Evolutionary conservation across 1,284 basidiomycete genomes (phyloP), one percentile per base, ranked within the genome.

Genomic region (Cutaneotrichosporon cyanovorans): DNA sequence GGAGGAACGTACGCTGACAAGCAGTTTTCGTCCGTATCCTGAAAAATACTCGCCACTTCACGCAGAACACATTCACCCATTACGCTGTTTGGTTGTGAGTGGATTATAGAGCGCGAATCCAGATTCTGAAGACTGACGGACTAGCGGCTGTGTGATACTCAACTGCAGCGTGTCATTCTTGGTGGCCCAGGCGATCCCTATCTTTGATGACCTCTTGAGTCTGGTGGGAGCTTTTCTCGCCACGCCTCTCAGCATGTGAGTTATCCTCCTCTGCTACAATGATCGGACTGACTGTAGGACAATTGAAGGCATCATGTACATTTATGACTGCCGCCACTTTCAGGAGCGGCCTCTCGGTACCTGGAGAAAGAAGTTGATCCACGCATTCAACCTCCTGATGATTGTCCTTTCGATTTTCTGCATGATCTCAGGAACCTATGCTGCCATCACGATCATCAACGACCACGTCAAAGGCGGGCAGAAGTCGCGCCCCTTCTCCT

Each of bases 1-100:
- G 8, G 3, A 15, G 4, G 14, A 31, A 4, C 14, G 5, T 12
- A 6, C 20, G 18, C 15, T 40, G 16, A 55, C 43, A 16, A 55
- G 49, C 33, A 37, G 32, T 59, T 32, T 56, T 59, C 28, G 55
- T 59, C 37, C 47, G 55, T 14, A 12, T 59, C 6, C 45, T 57
- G 2, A 35, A 38, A 12, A 72, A 74, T 48, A 73, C 77, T 6
- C 62, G 64, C 11, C 81, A 83, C 58, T 59, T 83, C 45, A 75
- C 80, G 51, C 72, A 71, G 11, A 77, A 80, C 50, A 81, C 80
- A 0, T 5, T 72, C 9, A 67, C 75, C 4, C 81, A 81, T 37
- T 82, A 80, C 78, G 53, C 64, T 15, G 67, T 73, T 3, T 83
- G 81, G 81, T 65, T 18, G 73, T 76, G 20, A 66, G 72, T 2